Base-by-base conservation (phyloP, 805 yeast genomes). In the Pichia exigua region DNA sequence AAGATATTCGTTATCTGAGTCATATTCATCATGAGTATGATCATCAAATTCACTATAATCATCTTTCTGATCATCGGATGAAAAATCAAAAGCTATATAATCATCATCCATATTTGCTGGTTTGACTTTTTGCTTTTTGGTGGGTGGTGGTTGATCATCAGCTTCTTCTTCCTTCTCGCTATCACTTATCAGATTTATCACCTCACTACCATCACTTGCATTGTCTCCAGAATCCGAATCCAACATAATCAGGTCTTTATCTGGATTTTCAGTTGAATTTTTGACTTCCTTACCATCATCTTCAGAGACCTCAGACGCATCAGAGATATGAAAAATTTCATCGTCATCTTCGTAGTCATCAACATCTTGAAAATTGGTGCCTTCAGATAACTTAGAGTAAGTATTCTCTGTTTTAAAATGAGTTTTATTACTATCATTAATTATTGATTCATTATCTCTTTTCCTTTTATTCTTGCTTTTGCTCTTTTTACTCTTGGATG, bases 41-140 rank as follows among this genome's bases (percentile, higher is more conserved):
- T 71, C 72, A 44, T 69, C 72, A 47, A 72, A 65, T 6, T 68
- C 61, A 12, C 61, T 61, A 1, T 71, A 70, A 35, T 65, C 73
- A 28, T 70, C 72, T 0, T 56, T 59, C 20, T 61, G 63, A 7
- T 70, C 78, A 9, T 77, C 75, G 1, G 77, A 74, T 7, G 73
- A 68, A 48, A 74, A 71, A 15, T 78, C 83, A 62, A 81, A 78
- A 13, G 76, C 81, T 21, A 81, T 81, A 57, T 75, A 81, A 51
- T 80, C 84, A 47, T 69, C 71, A 52, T 78, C 76, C 40, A 70
- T 68, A 2, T 76, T 60, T 4, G 77, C 61, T 41, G 69, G 77
- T 52, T 75, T 73, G 3, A 35, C 38, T 43, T 51, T 48, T 26
- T 38, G 47, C 6, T 41, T 48, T 15, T 44, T 55, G 22, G 47